phyloP scores from a whole-genome alignment of 495 filamentous ascomycete genomes.

The Aspergillus steynii region DNA sequence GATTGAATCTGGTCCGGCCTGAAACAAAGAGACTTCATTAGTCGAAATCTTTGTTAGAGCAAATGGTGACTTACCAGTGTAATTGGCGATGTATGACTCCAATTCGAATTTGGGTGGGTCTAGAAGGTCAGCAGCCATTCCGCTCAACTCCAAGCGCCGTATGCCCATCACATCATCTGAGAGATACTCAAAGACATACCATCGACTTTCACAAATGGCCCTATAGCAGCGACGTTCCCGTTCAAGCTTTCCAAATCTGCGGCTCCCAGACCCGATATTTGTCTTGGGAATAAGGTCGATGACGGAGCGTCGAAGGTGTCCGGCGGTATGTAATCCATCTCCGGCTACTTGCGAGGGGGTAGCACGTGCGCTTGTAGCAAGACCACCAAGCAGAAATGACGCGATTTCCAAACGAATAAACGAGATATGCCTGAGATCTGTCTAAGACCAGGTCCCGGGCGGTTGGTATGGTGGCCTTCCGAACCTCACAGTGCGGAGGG shows the following conservation, averaged over 20 bases:
- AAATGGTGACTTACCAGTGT: conserved; percentile 62
- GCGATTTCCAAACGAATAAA: neutral
- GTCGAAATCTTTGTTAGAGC: conserved; percentile 9
- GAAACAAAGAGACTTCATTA: neutral
- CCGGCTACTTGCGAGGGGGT: conserved; percentile 1
- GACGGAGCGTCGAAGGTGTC: conserved; percentile 30
- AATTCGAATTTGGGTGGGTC: conserved; percentile 90
- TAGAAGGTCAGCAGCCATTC: conserved; percentile 31
- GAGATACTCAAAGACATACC: conserved; percentile 23
- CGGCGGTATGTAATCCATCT: conserved; percentile 31
- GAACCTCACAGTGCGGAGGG: neutral
- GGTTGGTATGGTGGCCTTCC: neutral
- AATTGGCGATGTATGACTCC: conserved; percentile 89
- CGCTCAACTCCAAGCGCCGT: conserved; percentile 11
- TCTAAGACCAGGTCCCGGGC: neutral
- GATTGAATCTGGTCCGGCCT: conserved; percentile 75
- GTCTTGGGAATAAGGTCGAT: conserved; percentile 13
- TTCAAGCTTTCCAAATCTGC: conserved; percentile 18
- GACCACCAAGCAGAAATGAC: neutral
- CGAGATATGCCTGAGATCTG: neutral
- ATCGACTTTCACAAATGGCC: conserved; percentile 30
- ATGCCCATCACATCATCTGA: neutral
- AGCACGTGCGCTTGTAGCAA: neutral
- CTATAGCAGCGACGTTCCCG: conserved; percentile 12
- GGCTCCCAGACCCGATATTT: conserved; percentile 5